These are phyloP conservation scores for Hypoxylon rubiginosum DNA, from an alignment of 2,329 filamentous ascomycete species.

Conservation along the genomic window DNA sequence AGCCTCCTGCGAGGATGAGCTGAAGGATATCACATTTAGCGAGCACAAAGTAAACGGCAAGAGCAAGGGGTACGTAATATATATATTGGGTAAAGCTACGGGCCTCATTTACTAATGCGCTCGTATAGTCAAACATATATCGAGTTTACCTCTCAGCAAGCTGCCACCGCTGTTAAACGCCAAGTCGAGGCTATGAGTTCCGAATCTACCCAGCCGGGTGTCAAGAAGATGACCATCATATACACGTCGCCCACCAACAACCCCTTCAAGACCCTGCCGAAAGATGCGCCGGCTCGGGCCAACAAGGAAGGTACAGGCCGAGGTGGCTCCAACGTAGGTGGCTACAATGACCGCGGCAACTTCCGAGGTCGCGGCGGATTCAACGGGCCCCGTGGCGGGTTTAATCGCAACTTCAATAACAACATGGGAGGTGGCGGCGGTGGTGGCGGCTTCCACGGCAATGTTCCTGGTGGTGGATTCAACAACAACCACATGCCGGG, in stretches of 20 bases:
- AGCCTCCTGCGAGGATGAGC: slow-evolving; percentile 83
- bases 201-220: slow-evolving; percentile 66
- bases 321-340: slow-evolving; percentile 65
- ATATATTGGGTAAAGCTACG: neutral
- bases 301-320: slow-evolving; percentile 69
- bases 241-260: slow-evolving; percentile 85
- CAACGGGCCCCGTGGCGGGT: slow-evolving; percentile 50
- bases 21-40: slow-evolving; percentile 95
- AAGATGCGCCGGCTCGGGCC: slow-evolving; percentile 81
- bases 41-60: slow-evolving; percentile 99
- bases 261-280: slow-evolving; percentile 90
- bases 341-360: slow-evolving; percentile 61
- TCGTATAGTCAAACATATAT: slow-evolving; percentile 78
- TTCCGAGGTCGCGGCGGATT: slow-evolving; percentile 52
- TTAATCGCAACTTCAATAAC: slow-evolving; percentile 50
- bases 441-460: slow-evolving; percentile 50
- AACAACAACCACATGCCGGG: slow-evolving; percentile 52
- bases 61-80: slow-evolving; percentile 84
- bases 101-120: slow-evolving; percentile 18
- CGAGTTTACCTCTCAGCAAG: slow-evolving; percentile 86
- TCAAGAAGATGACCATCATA: slow-evolving; percentile 78
- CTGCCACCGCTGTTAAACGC: slow-evolving; percentile 86
- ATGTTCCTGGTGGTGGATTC: slow-evolving; percentile 48
- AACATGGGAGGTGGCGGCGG: slow-evolving; percentile 49
- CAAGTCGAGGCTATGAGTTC: slow-evolving; percentile 74